Evolutionary conservation across 2,329 filamentous ascomycete genomes (phyloP).

Genomic region (Talaromyces sp.): DNA sequence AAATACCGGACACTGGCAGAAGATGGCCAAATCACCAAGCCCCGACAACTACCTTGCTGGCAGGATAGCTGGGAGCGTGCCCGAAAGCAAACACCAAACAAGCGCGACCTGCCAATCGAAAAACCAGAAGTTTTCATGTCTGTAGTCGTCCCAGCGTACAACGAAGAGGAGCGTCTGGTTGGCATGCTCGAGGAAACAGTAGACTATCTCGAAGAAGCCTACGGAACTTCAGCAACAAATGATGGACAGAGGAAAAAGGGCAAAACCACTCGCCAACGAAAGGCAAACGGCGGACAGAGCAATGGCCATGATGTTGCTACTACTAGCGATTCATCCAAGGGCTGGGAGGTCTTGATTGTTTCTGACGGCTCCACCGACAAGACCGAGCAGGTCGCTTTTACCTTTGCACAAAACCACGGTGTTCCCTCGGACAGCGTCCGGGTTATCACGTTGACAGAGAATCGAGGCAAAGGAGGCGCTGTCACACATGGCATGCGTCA

Average conservation of each 20-base stretch:
- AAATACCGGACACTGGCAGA: conserved; percentile 72
- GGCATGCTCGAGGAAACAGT: conserved; percentile 90
- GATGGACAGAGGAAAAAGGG: background rate
- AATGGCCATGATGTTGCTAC: conserved; percentile 21
- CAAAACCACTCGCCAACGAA: conserved; percentile 10
- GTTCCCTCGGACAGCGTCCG: conserved; percentile 74
- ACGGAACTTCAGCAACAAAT: conserved; percentile 50
- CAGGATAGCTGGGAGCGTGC: conserved; percentile 68
- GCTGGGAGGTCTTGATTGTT: conserved; percentile 91
- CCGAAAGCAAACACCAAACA: conserved; percentile 37
- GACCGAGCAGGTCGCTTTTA: conserved; percentile 74
- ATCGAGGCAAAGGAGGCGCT: conserved; percentile 90
- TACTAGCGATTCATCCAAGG: conserved; percentile 37
- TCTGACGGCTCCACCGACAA: conserved; percentile 83
- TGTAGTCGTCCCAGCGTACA: conserved; percentile 91
- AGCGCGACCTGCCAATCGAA: conserved; percentile 47
- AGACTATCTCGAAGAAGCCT: conserved; percentile 72
- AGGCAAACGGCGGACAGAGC: conserved; percentile 36
- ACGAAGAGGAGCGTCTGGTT: conserved; percentile 78
- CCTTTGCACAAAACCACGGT: conserved; percentile 70
- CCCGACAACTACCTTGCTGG: conserved; percentile 74
- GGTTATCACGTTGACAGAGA: conserved; percentile 71
- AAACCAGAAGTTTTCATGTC: conserved; percentile 79
- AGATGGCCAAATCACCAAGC: conserved; percentile 53
- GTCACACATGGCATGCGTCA: conserved; percentile 95